A percentile compares a stretch with the other conserved stretches of the same genome.
Evolutionary conservation across 768 basidiomycete species (phyloP).

Genomic region (Trametes cingulata): DNA sequence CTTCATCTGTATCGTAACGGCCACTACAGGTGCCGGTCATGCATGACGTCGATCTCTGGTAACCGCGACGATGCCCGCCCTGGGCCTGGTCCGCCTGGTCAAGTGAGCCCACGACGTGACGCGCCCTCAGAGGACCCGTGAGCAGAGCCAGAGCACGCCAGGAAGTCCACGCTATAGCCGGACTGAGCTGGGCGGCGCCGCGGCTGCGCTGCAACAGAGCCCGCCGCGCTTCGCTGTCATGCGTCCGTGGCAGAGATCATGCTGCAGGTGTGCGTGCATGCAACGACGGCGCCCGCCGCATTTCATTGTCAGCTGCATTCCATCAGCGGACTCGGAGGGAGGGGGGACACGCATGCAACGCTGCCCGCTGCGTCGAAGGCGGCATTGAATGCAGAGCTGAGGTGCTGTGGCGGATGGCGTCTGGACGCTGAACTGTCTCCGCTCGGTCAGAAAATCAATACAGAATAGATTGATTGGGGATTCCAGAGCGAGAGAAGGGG

Average conservation of each 20-base stretch:
- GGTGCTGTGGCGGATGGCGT: background rate
- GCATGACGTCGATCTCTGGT: constrained; percentile 10
- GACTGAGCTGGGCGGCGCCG: background rate
- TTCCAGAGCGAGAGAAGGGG: too few relatives aligned
- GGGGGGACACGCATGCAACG: background rate
- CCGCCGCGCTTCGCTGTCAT: too few relatives aligned
- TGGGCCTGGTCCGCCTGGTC: background rate
- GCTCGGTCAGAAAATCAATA: constrained; percentile 6
- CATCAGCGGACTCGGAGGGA: background rate
- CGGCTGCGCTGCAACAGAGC: background rate
- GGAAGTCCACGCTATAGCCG: background rate
- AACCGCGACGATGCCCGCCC: background rate
- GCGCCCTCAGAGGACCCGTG: background rate
- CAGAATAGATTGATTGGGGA: background rate
- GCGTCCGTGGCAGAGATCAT: background rate
- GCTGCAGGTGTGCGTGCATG: background rate
- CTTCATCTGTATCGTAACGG: background rate
- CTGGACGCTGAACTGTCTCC: constrained; percentile 2
- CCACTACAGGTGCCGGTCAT: constrained; percentile 1
- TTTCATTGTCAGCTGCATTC: background rate
- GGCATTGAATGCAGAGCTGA: background rate
- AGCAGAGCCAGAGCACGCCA: background rate
- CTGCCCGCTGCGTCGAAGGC: background rate
- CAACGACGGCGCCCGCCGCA: background rate
- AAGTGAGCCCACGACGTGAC: background rate